phyloP scores from a whole-genome alignment of 805 yeast species.

The Cyberlindnera veronae region DNA sequence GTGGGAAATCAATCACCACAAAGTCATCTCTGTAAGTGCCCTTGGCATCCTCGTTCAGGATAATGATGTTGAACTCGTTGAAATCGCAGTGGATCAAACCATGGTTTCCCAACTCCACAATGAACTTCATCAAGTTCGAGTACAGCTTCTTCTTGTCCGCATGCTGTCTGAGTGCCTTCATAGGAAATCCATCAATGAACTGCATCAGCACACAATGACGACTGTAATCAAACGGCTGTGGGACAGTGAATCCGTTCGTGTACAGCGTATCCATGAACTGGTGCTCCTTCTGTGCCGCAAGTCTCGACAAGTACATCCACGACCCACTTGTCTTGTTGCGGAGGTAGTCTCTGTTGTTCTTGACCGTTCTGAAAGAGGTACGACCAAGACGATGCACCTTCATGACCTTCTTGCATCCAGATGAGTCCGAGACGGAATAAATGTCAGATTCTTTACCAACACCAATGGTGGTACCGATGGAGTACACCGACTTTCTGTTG shows the following conservation, averaged over 20 bases:
- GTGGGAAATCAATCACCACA: slow-evolving; percentile 97
- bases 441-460: slow-evolving; percentile 98
- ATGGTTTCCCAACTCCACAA: slow-evolving; percentile 75
- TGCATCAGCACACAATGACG: slow-evolving; percentile 95
- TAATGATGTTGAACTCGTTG: slow-evolving; percentile 94
- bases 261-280: slow-evolving; percentile 79
- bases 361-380: slow-evolving; percentile 87
- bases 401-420: slow-evolving; percentile 67
- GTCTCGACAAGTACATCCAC: slow-evolving; percentile 89
- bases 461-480: slow-evolving; percentile 85
- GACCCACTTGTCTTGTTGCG: slow-evolving; percentile 65
- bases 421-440: slow-evolving; percentile 68
- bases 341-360: slow-evolving; percentile 89
- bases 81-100: slow-evolving; percentile 97
- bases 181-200: slow-evolving; percentile 81
- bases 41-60: slow-evolving; percentile 55
- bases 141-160: slow-evolving; percentile 68
- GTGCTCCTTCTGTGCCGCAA: slow-evolving; percentile 92
- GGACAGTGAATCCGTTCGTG: slow-evolving; percentile 78
- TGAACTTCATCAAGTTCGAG: slow-evolving; percentile 81
- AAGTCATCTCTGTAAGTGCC: slow-evolving; percentile 58
- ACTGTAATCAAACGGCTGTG: slow-evolving; percentile 83
- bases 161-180: slow-evolving; percentile 78
- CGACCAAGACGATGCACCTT: slow-evolving; percentile 94
- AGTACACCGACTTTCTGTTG: slow-evolving; percentile 66